Evolutionary conservation across 2,329 filamentous ascomycete genomes (phyloP).

Genomic region (Pseudocercospora ulei): DNA sequence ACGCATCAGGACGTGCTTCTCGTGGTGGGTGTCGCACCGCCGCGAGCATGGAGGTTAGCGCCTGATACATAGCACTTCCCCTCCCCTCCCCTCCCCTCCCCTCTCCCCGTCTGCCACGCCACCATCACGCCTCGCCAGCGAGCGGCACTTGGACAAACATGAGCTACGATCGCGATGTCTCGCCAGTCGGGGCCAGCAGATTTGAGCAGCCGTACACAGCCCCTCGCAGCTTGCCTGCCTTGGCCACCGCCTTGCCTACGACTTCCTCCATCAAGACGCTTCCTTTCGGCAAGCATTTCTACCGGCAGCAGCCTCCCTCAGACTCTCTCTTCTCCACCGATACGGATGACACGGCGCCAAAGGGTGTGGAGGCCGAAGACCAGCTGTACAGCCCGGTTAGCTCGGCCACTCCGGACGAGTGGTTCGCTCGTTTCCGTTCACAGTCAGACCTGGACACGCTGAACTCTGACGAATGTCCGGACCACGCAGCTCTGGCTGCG

Average conservation of each 20-base stretch:
- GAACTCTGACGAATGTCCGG: constrained; percentile 31
- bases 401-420: constrained; percentile 27
- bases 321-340: constrained; percentile 18
- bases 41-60: too few relatives aligned
- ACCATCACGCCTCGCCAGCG: too few relatives aligned
- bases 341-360: constrained; percentile 19
- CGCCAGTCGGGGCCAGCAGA: constrained; percentile 28
- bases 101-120: too few relatives aligned
- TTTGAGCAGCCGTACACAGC: constrained; percentile 29
- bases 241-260: constrained; percentile 17
- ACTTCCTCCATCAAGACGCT: constrained; percentile 13
- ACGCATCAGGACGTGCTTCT: too few relatives aligned
- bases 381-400: constrained; percentile 2
- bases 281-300: constrained; percentile 14
- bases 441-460: constrained; percentile 26
- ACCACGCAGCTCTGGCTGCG: constrained; percentile 30
- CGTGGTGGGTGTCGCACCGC: too few relatives aligned
- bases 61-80: too few relatives aligned
- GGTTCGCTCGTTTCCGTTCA: constrained; percentile 32
- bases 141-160: too few relatives aligned
- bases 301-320: constrained; percentile 16
- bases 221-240: constrained; percentile 15
- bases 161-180: constrained; percentile 21
- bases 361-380: constrained; percentile 14
- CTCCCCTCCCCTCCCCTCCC: too few relatives aligned